A percentile compares a stretch with the other conserved stretches of the same genome.
Evolutionary conservation across 306 rosid species (phyloP).

Genomic region (Begonia masoniana): DNA sequence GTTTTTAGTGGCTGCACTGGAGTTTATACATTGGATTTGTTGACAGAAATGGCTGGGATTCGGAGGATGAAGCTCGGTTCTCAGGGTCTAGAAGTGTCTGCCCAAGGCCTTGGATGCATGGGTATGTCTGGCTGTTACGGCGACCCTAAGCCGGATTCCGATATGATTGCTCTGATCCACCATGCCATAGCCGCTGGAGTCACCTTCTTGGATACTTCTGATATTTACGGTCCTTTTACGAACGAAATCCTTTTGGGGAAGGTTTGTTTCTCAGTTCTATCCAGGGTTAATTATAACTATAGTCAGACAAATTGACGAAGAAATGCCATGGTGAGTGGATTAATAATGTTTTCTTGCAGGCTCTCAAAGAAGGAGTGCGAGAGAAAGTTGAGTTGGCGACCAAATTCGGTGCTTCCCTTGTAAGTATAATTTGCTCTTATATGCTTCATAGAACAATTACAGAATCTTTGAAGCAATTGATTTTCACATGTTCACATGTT

Average conservation of each 20-base stretch:
- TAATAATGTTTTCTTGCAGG: constrained; percentile 6
- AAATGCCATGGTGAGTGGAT: neutral
- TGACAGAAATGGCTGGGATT: constrained; percentile 21
- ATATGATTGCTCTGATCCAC: constrained; percentile 55
- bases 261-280: constrained; percentile 7
- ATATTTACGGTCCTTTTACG: constrained; percentile 49
- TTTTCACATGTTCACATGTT: too few species aligned
- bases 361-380: constrained; percentile 26
- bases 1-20: too few species aligned
- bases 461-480: too few species aligned
- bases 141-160: constrained; percentile 45
- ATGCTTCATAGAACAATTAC: too few species aligned
- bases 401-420: constrained; percentile 31
- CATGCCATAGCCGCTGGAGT: constrained; percentile 43
- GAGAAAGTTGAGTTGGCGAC: constrained; percentile 48
- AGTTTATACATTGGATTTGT: too few species aligned
- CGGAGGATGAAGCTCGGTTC: constrained; percentile 50
- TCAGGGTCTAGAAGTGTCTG: constrained; percentile 43
- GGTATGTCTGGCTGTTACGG: constrained; percentile 57
- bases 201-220: constrained; percentile 57
- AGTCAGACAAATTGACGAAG: neutral
- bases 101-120: constrained; percentile 65
- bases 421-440: too few species aligned
- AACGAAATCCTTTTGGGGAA: constrained; percentile 49
- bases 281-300: neutral